These are phyloP conservation scores for Lactarius akahatsu DNA, from an alignment of 768 basidiomycete species.

Conservation along the genomic window DNA sequence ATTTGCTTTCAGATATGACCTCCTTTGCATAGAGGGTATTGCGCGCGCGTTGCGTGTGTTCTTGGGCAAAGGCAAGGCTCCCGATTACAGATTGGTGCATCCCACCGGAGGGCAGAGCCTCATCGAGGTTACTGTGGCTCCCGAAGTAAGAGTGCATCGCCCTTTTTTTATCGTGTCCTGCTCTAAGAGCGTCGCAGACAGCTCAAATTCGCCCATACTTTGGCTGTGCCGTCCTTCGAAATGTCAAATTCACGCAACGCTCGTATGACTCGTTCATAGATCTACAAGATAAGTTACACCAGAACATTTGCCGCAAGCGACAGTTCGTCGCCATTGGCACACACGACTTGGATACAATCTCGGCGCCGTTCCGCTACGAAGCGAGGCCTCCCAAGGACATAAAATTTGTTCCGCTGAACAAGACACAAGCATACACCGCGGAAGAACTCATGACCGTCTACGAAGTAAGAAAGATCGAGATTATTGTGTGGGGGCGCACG, in stretches of 20 bases:
- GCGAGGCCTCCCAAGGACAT: slow-evolving; percentile 82
- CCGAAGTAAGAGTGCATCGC: slow-evolving; percentile 59
- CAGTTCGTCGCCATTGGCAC: slow-evolving; percentile 96
- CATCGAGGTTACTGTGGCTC: slow-evolving; percentile 63
- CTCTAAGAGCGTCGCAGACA: slow-evolving; percentile 48
- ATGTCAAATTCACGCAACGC: slow-evolving; percentile 80
- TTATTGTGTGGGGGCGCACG: not conserved
- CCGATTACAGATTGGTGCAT: slow-evolving; percentile 70
- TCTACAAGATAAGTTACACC: slow-evolving; percentile 98
- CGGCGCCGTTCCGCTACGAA: slow-evolving; percentile 85
- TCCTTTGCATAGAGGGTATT: slow-evolving; percentile 96
- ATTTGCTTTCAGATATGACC: slow-evolving; percentile 72
- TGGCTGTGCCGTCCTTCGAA: slow-evolving; percentile 86
- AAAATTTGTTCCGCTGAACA: slow-evolving; percentile 86
- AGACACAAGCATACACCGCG: slow-evolving; percentile 75
- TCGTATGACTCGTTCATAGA: slow-evolving; percentile 98
- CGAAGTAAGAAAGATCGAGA: slow-evolving; percentile 56
- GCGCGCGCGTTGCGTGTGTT: slow-evolving; percentile 83
- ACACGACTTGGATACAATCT: slow-evolving; percentile 90
- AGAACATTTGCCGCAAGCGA: slow-evolving; percentile 88
- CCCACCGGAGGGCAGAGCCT: slow-evolving; percentile 69
- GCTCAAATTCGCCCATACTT: slow-evolving; percentile 85
- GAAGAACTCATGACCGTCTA: slow-evolving; percentile 92
- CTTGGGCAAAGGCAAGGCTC: slow-evolving; percentile 64
- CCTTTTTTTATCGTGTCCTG: not conserved